Percentiles rank a stretch among this genome's conserved stretches.
Conservation (phyloP, 164 flowering plant genomes). For the Tinospora cordifolia region DNA sequence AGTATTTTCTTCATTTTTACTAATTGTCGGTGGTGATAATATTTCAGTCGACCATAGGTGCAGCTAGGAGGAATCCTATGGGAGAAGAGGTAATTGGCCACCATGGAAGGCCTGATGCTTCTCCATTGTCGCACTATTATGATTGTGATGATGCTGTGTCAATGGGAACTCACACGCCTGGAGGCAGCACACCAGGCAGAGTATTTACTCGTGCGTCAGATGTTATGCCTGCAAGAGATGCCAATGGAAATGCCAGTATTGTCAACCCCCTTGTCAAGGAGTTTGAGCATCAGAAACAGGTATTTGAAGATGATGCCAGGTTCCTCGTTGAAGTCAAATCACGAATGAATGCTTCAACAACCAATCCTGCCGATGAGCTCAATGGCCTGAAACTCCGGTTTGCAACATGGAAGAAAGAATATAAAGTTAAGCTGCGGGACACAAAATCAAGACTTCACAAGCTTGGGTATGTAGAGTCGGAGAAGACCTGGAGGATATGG, state of each 20-base stretch:
- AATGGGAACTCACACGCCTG: constrained; percentile 50
- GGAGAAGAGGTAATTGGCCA: constrained; percentile 32
- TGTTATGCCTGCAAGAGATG: constrained; percentile 24
- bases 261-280: constrained; percentile 50
- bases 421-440: constrained; percentile 52
- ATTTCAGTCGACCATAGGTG: constrained; percentile 66
- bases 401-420: constrained; percentile 78
- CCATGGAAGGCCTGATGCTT: constrained; percentile 41
- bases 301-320: constrained; percentile 63
- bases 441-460: constrained; percentile 51
- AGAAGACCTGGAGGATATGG: constrained; percentile 50
- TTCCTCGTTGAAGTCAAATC: constrained; percentile 42
- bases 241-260: constrained; percentile 32
- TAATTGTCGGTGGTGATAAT: constrained; percentile 7
- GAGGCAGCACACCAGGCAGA: constrained; percentile 42
- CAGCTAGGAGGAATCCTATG: constrained; percentile 55
- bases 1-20: neutral
- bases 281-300: constrained; percentile 56
- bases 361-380: constrained; percentile 48
- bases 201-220: constrained; percentile 20
- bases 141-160: constrained; percentile 59
- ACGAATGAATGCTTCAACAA: constrained; percentile 23
- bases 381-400: constrained; percentile 55
- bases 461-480: constrained; percentile 36
- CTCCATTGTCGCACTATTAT: constrained; percentile 36